Base-by-base conservation (phyloP, 1,284 basidiomycete genomes). In the Moesziomyces parantarcticus region DNA sequence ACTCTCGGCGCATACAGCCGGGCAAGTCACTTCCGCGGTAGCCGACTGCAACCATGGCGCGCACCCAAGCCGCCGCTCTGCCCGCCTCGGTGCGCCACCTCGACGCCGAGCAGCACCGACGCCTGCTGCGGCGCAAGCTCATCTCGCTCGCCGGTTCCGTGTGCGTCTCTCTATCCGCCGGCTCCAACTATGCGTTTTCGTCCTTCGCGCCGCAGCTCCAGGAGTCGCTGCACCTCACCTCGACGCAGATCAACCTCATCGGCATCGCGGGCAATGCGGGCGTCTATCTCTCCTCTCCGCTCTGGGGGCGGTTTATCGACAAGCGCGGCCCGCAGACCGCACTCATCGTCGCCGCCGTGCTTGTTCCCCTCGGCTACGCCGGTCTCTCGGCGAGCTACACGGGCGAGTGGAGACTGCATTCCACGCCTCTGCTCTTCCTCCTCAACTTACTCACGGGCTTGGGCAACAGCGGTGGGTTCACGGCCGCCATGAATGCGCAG, bases 251-350 rank as follows among this genome's bases (percentile, higher is more conserved):
- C 70, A 85, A 85, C 63, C 67, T 85, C 9, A 80, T 85, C 34
- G 83, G 83, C n/a, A 80, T 84, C 10, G 75, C 79, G 1, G 84
- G 84, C 13, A 85, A 85, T 63, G 78, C 83, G 2, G 84, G 84
- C 48, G 83, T 83, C 44, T 83, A 82, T 41, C 66, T 83, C 20
- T 78, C 76, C 16, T 79, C 80, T 3, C 80, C 80, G 2, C 63
- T 83, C 26, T 80, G 80, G 77, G 81, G 82, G 5, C 47, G 75
- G 8, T 78, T 72, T 47, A 79, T 83, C 46, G 80, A 83, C 60
- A 67, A 69, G 46, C 58, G 67, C 0, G 81, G 82, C 2, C 81
- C 80, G 13, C 64, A 61, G 10, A 76, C 67, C 10, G 78, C 79
- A 0, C 48, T 81, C 13, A 55, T 76, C 44, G 50, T 59, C 3